Conservation (phyloP, 352 stramenopile genomes). For the Globisporangium ultimum region DNA sequence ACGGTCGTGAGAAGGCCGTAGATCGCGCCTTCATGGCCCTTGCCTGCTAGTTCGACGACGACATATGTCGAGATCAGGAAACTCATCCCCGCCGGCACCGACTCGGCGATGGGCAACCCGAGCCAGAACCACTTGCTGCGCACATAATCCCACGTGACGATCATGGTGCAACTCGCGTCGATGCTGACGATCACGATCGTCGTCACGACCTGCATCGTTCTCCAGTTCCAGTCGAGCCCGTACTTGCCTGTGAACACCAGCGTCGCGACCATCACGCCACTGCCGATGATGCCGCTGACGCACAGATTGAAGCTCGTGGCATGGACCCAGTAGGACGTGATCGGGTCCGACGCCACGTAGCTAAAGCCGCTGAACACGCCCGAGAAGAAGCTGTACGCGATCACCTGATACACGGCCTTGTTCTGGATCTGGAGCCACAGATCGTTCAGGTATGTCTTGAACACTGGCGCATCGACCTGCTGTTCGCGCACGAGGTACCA, state of each 20-base stretch:
- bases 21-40: conserved; percentile 46
- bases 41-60: conserved; percentile 34
- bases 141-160: conserved; percentile 33
- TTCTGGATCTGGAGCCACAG: conserved; percentile 38
- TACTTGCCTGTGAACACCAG: conserved; percentile 36
- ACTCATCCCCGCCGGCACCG: conserved; percentile 30
- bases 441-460: conserved; percentile 30
- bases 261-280: conserved; percentile 24
- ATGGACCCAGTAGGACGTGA: conserved; percentile 32
- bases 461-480: conserved; percentile 27
- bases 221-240: conserved; percentile 43
- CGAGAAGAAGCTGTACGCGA: conserved; percentile 43
- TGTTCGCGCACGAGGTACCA: conserved; percentile 47
- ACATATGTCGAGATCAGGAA: conserved; percentile 41
- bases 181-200: conserved; percentile 22
- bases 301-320: conserved; percentile 29
- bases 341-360: conserved; percentile 26
- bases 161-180: conserved; percentile 26
- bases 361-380: conserved; percentile 37
- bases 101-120: conserved; percentile 27
- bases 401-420: conserved; percentile 43
- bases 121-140: conserved; percentile 50
- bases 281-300: conserved; percentile 24
- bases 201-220: conserved; percentile 28
- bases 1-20: conserved; percentile 46